A percentile compares a stretch with the other conserved stretches of the same genome.
These are phyloP conservation scores for Amylostereum chailletii DNA, from an alignment of 1,284 basidiomycete species.

Conservation along the genomic window DNA sequence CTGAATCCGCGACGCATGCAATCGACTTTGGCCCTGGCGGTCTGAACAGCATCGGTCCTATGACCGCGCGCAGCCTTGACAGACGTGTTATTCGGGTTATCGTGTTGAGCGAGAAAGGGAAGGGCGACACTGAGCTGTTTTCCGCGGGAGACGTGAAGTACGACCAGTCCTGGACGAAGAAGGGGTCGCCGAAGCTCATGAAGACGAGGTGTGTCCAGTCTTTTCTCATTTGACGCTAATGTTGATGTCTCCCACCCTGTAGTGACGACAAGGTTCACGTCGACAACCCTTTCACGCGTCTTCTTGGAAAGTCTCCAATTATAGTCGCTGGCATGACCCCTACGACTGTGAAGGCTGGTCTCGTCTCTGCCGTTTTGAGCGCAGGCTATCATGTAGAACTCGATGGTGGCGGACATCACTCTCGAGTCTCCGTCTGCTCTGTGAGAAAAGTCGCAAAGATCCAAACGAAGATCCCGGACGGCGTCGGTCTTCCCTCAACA, in stretches of 20 bases:
- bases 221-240: not conserved
- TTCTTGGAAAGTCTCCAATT: conserved; percentile 92
- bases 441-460: conserved; percentile 87
- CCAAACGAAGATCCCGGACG: conserved; percentile 72
- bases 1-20: conserved; percentile 84
- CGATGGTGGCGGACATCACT: conserved; percentile 97
- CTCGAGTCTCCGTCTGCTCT: conserved; percentile 72
- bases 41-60: conserved; percentile 84
- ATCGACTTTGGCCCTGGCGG: conserved; percentile 97
- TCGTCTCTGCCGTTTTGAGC: conserved; percentile 85
- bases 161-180: conserved; percentile 89
- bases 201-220: conserved; percentile 66
- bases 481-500: conserved; percentile 88
- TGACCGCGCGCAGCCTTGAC: conserved; percentile 86
- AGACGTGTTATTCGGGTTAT: conserved; percentile 89
- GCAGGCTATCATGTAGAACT: conserved; percentile 96
- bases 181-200: conserved; percentile 79
- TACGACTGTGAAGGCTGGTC: conserved; percentile 86
- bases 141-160: conserved; percentile 56
- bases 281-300: conserved; percentile 93
- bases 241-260: conserved; percentile 3
- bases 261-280: conserved; percentile 88
- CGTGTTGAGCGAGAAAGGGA: conserved; percentile 79
- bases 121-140: conserved; percentile 82
- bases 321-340: conserved; percentile 99